phyloP scores from a whole-genome alignment of 768 basidiomycete species.

The Lactarius hengduanensis region DNA sequence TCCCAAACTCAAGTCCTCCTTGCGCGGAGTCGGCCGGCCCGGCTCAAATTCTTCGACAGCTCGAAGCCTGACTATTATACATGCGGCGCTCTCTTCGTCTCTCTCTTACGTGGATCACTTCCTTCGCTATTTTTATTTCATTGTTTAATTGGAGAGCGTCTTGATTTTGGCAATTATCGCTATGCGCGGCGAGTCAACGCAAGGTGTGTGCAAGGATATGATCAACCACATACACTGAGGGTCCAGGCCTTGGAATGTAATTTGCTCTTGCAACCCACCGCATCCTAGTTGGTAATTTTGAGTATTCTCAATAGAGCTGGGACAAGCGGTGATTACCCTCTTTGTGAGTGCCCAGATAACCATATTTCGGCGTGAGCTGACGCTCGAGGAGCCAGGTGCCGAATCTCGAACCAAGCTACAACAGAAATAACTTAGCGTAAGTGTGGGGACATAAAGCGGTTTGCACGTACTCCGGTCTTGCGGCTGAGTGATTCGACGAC shows the following conservation, averaged over 20 bases:
- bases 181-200: slow-evolving; percentile 25
- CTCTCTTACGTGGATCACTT: background rate
- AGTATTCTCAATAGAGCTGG: background rate
- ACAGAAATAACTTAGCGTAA: background rate
- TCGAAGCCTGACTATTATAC: background rate
- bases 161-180: slow-evolving; percentile 50
- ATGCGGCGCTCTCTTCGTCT: background rate
- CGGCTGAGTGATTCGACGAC: slow-evolving; percentile 85
- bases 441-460: background rate
- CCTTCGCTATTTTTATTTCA: background rate
- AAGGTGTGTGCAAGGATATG: background rate
- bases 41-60: background rate
- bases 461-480: slow-evolving; percentile 66
- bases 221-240: slow-evolving; percentile 57
- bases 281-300: slow-evolving; percentile 43
- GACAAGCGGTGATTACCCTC: slow-evolving; percentile 41
- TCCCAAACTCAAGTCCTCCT: background rate
- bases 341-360: slow-evolving; percentile 76
- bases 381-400: slow-evolving; percentile 88
- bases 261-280: slow-evolving; percentile 80
- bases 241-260: slow-evolving; percentile 79
- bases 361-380: slow-evolving; percentile 73
- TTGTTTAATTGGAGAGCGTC: slow-evolving; percentile 37
- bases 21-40: slow-evolving; percentile 2
- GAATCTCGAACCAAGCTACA: slow-evolving; percentile 71